Evolutionary conservation across 768 basidiomycete genomes (phyloP).

Genomic region (Gyrodon lividus): DNA sequence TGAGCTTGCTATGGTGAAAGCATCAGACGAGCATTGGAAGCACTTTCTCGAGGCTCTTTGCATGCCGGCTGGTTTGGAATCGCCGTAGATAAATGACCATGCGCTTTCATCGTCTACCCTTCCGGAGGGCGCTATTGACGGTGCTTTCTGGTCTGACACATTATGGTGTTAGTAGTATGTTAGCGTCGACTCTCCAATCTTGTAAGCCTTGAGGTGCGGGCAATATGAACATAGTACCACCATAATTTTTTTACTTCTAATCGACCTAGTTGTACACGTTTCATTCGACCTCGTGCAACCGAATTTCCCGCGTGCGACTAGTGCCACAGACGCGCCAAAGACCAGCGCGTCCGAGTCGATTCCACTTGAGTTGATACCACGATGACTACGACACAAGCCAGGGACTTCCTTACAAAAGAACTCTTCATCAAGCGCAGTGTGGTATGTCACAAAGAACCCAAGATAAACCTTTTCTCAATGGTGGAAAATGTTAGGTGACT

Average conservation of each 20-base stretch:
- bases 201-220: too few relatives aligned
- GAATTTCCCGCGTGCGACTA: background rate
- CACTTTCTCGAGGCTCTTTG: conserved; percentile 14
- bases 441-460: conserved; percentile 26
- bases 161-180: too few relatives aligned
- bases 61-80: conserved; percentile 3
- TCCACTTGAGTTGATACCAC: conserved; percentile 3
- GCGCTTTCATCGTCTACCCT: background rate
- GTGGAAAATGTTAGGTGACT: conserved; percentile 55
- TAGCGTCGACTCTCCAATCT: too few relatives aligned
- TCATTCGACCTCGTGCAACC: too few relatives aligned
- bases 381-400: conserved; percentile 31
- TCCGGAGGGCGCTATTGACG: background rate
- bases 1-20: conserved; percentile 14
- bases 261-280: too few relatives aligned
- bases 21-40: conserved; percentile 22
- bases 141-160: background rate
- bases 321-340: conserved; percentile 16
- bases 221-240: too few relatives aligned
- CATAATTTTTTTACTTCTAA: too few relatives aligned
- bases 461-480: background rate
- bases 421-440: conserved; percentile 43
- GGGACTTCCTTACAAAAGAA: conserved; percentile 47
- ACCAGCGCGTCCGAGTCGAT: background rate
- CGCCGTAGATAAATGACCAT: background rate